Conservation (phyloP, 1,284 basidiomycete species). For the Ustilago crameri region DNA sequence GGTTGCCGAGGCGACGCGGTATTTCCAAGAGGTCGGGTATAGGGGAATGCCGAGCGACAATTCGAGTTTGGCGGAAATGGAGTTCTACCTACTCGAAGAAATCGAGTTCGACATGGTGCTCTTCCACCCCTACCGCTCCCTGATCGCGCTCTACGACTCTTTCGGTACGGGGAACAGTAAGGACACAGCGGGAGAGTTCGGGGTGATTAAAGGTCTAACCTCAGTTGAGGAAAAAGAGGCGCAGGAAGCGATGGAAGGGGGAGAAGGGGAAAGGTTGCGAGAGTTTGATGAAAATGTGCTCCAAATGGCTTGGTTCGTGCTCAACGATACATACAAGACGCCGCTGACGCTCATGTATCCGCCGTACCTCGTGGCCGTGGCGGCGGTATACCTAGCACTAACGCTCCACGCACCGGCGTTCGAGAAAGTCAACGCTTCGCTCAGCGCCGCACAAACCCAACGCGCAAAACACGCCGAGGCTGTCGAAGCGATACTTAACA, state of each 20-base stretch:
- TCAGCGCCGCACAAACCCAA: conserved; percentile 5
- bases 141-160: conserved; percentile 81
- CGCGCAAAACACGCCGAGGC: conserved; percentile 64
- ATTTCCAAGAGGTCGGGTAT: conserved; percentile 49
- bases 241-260: background rate
- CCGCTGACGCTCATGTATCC: conserved; percentile 90
- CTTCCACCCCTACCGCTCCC: conserved; percentile 91
- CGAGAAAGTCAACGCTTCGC: conserved; percentile 27
- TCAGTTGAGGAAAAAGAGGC: conserved; percentile 11
- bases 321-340: conserved; percentile 94
- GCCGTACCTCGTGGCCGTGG: conserved; percentile 90
- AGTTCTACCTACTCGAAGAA: conserved; percentile 96
- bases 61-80: conserved; percentile 91
- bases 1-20: conserved; percentile 79
- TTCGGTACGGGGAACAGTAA: too few species aligned
- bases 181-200: conserved; percentile 22
- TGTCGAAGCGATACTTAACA: conserved; percentile 49
- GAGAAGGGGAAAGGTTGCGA: conserved; percentile 53
- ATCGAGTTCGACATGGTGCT: conserved; percentile 92
- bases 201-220: conserved; percentile 10
- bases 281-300: conserved; percentile 71
- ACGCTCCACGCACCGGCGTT: conserved; percentile 41
- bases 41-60: conserved; percentile 81
- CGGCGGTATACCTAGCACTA: conserved; percentile 80
- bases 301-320: conserved; percentile 78